Base-by-base conservation (phyloP, 2,329 filamentous ascomycete genomes). In the Nannizzia gypsea region DNA sequence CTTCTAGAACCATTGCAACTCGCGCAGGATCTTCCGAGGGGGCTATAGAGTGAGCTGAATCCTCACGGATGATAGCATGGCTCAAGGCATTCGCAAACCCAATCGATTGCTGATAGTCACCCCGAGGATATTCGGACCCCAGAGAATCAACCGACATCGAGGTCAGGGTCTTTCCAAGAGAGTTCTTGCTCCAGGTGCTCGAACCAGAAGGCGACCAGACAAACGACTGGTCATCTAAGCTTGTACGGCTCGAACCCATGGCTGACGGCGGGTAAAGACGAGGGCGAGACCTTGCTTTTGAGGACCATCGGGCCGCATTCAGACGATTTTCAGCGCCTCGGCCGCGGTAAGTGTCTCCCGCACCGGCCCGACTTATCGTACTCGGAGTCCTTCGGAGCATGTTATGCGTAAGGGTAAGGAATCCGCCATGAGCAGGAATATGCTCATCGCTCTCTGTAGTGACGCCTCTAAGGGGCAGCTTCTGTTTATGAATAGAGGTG, bases 61-160 rank as follows among this genome's bases (percentile, higher is more conserved):
- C 81, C 67, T 96, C 92, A 3, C 93, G 88, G 65, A 96, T 96
- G 64, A 97, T 99, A 38, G 92, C 92, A 71, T 97, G 92, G 67
- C 90, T 96, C 9, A 99, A 80, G 3, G 93, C 93, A 71, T 96
- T 97, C 59, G 93, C 93, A 69, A 99, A 99, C 0, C 93, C 93
- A 69, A 99, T 96, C 0, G 90, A 95, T 73, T 96, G 91, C 73
- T 96, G 90, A 72, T 92, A 96, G 67, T 95, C 90, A 46, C 84
- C 85, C 54, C 85, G 82, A 3, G 84, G 85, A 71, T 86, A 86
- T 36, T 84, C 82, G 1, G 89, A 90, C 20, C 85, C 87, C 66
- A 97, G 85, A 0, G 91, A 96, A 70, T 96, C 90, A 67, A 96
- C 88, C 3, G 91, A 96, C 78, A 93, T 88, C 2, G 90, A 92